These are phyloP conservation scores for Penicillium steckii DNA, from an alignment of 495 filamentous ascomycete species.

Conservation along the genomic window DNA sequence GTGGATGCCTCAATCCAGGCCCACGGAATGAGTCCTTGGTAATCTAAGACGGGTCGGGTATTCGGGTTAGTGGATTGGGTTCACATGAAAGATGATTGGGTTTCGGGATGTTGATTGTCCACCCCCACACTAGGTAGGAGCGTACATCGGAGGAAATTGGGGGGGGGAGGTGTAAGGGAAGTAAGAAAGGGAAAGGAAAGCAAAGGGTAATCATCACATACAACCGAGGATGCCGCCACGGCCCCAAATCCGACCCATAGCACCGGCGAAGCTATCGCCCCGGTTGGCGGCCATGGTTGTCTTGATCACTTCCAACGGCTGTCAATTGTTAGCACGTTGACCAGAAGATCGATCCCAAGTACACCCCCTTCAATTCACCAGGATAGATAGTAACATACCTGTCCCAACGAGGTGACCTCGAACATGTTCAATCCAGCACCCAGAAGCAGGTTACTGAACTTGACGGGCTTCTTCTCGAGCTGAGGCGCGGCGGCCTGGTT, in stretches of 20 bases:
- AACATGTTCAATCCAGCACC: slow-evolving; percentile 98
- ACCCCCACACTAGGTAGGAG: slow-evolving; percentile 18
- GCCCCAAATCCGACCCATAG: slow-evolving; percentile 84
- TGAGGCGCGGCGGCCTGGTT: slow-evolving; percentile 47
- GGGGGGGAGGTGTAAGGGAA: slow-evolving; percentile 1
- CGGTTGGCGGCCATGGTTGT: slow-evolving; percentile 98
- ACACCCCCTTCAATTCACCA: too few relatives aligned
- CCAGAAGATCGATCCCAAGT: neutral
- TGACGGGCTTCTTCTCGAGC: slow-evolving; percentile 99
- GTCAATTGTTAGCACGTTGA: slow-evolving; percentile 18
- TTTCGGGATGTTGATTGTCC: neutral
- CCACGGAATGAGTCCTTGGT: slow-evolving; percentile 99
- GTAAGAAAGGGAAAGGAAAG: neutral
- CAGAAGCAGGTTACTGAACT: slow-evolving; percentile 97
- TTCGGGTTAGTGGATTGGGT: slow-evolving; percentile 11
- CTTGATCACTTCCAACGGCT: slow-evolving; percentile 98
- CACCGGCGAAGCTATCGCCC: slow-evolving; percentile 77
- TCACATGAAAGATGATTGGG: slow-evolving; percentile 3
- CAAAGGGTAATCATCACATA: slow-evolving; percentile 53
- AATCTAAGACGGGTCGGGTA: slow-evolving; percentile 60
- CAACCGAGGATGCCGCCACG: slow-evolving; percentile 94
- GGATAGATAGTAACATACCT: slow-evolving; percentile 47
- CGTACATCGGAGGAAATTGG: slow-evolving; percentile 21
- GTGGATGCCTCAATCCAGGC: slow-evolving; percentile 99
- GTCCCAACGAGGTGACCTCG: slow-evolving; percentile 88